phyloP scores from a whole-genome alignment of 139 green algal species.

The Limnomonas spitsbergensis region DNA sequence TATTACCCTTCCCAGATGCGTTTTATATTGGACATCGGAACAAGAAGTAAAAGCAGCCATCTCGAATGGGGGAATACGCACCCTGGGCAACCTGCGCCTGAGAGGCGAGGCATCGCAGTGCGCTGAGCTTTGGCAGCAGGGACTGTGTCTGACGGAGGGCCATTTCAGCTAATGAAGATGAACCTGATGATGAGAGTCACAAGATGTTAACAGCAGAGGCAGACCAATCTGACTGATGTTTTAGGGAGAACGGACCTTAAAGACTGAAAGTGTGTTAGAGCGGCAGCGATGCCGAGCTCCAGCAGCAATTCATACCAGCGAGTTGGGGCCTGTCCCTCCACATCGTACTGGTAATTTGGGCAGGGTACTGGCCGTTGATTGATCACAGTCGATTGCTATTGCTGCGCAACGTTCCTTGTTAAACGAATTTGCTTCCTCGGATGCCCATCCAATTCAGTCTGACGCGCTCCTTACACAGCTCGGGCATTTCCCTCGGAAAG shows the following conservation, averaged over 20 bases:
- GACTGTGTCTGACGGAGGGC: constrained; percentile 16
- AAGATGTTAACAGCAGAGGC: not conserved
- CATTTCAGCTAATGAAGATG: not conserved
- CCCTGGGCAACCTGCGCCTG: not conserved
- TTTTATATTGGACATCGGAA: not conserved
- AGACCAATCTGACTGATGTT: too few relatives aligned
- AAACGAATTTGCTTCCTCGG: too few relatives aligned
- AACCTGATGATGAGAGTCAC: not conserved
- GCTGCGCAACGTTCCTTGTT: too few relatives aligned
- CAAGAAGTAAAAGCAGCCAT: not conserved
- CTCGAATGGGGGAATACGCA: not conserved
- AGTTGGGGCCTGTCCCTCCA: not conserved
- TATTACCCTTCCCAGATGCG: too few relatives aligned
- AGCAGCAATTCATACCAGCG: not conserved
- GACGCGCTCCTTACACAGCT: too few relatives aligned
- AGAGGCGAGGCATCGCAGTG: not conserved
- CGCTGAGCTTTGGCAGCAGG: constrained; percentile 1
- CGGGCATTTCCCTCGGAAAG: too few relatives aligned
- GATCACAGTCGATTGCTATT: too few relatives aligned
- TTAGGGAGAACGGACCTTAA: too few relatives aligned
- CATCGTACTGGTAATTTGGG: not conserved
- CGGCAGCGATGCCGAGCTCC: too few relatives aligned
- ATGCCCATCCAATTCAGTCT: too few relatives aligned
- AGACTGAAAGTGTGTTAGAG: too few relatives aligned
- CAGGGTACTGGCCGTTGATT: too few relatives aligned